Evolutionary conservation across 2,329 filamentous ascomycete genomes (phyloP).

Genomic region (Pestalotiopsis sp.): DNA sequence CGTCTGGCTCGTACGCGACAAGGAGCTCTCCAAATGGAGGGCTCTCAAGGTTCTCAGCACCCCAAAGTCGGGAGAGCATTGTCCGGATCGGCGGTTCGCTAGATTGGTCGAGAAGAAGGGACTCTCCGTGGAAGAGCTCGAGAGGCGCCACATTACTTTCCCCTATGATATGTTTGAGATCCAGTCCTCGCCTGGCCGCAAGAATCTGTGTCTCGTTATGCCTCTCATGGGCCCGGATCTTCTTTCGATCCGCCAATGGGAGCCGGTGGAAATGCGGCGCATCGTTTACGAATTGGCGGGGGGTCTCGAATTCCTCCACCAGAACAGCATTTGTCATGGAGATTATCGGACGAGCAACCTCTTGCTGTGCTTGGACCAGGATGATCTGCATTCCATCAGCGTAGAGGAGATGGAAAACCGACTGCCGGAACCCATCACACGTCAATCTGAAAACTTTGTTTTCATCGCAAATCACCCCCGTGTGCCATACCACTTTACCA

Average conservation of each 20-base stretch:
- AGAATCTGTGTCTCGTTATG: conserved; percentile 6
- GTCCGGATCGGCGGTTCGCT: not conserved
- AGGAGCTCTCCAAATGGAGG: not conserved
- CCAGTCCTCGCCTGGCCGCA: not conserved
- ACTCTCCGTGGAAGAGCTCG: not conserved
- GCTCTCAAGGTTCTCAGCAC: not conserved
- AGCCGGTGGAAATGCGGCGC: not conserved
- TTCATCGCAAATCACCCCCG: not conserved
- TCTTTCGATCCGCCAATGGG: not conserved
- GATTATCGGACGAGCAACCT: conserved; percentile 9
- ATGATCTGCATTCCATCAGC: conserved; percentile 2
- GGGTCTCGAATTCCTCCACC: not conserved
- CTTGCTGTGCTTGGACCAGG: conserved; percentile 4
- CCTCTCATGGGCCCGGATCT: conserved; percentile 9
- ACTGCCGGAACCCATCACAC: not conserved
- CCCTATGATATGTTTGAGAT: conserved; percentile 3
- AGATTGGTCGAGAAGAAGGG: not conserved
- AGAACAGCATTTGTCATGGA: conserved; percentile 10
- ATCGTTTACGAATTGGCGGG: not conserved
- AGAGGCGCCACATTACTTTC: not conserved
- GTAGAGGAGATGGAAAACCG: conserved; percentile 8
- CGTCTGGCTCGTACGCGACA: conserved; percentile 13
- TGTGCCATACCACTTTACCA: not conserved
- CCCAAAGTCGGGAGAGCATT: not conserved
- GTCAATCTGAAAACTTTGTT: not conserved